Evolutionary conservation across 2,329 filamentous ascomycete species (phyloP), one percentile per base, ranked within the genome.

Genomic region (Cyclaneusma minus): DNA sequence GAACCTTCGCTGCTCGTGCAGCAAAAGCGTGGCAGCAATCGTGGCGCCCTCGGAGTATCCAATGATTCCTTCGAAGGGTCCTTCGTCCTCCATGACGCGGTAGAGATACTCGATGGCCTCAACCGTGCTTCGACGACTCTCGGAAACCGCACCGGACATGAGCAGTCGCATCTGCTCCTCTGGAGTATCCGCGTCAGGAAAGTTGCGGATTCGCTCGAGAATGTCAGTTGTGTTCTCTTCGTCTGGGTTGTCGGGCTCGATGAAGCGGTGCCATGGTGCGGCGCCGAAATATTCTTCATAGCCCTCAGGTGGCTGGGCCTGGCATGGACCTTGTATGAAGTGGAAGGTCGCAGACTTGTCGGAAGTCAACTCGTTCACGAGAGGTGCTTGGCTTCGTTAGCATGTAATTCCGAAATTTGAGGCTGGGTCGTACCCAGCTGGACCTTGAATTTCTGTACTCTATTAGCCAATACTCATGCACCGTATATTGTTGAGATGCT

Each of bases 21-120:
- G 44, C 4, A 70, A 42, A 8, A 67, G 42, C 0, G 61, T 67
- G 1, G 59, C 58, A 0, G 66, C 68, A 9, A 65, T 55, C 0
- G 60, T 62, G 2, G 68, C 65, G 3, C 68, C 68, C 40, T 73
- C 67, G 0, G 65, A 70, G 37, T 71, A 73, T 1, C 68, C 68
- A 11, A 73, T 54, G 23, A 73, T 60, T 3, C 62, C 67, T 31
- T 63, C 58, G 29, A 66, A 55, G 2, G 54, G 52, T 0, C 54
- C 53, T 3, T 51, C 43, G 18, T 58, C 49, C 10, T 62, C 53
- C 35, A 68, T 50, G 5, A 59, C 53, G 7, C 55, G 41, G 35
- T 57, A 46, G 1, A 57, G 29, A 25, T 47, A 41, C 3, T 52
- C 41, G 23, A 57, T 16, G 2, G 39, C 39, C 2, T 32, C 28